A percentile compares a stretch with the other conserved stretches of the same genome.
phyloP scores from a whole-genome alignment of 1,139 yeast genomes.

The Meyerozyma guilliermondii region DNA sequence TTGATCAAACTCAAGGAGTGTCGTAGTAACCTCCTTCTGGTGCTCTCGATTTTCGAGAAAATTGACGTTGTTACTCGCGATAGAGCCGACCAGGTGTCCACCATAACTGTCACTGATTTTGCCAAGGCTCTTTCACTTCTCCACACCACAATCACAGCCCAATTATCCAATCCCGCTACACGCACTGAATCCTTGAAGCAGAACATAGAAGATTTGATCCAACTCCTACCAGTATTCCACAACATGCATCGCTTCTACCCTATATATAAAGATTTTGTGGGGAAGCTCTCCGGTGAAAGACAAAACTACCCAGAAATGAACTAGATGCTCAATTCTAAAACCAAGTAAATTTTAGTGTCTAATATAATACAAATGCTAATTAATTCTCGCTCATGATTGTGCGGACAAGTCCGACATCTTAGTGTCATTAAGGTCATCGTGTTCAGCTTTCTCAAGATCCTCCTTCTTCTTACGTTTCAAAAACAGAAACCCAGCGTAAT shows the following conservation, averaged over 20 bases:
- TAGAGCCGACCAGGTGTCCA: neutral
- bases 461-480: constrained; percentile 25
- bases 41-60: neutral
- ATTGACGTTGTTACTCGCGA: neutral
- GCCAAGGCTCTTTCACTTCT: neutral
- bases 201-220: constrained; percentile 40
- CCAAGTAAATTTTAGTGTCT: neutral
- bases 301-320: constrained; percentile 21
- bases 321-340: neutral
- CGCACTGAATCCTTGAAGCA: constrained; percentile 19
- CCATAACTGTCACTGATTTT: constrained; percentile 1
- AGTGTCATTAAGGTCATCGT: constrained; percentile 4
- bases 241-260: constrained; percentile 45
- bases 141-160: neutral
- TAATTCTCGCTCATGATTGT: neutral
- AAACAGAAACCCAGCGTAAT: constrained; percentile 45
- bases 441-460: constrained; percentile 19
- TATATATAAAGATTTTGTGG: constrained; percentile 40
- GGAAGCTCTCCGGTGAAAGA: constrained; percentile 26
- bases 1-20: neutral
- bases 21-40: neutral
- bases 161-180: neutral
- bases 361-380: constrained; percentile 1
- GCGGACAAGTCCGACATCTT: constrained; percentile 1
- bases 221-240: constrained; percentile 47